phyloP scores from a whole-genome alignment of 345 rosid species.

The Nasturtium officinale region DNA sequence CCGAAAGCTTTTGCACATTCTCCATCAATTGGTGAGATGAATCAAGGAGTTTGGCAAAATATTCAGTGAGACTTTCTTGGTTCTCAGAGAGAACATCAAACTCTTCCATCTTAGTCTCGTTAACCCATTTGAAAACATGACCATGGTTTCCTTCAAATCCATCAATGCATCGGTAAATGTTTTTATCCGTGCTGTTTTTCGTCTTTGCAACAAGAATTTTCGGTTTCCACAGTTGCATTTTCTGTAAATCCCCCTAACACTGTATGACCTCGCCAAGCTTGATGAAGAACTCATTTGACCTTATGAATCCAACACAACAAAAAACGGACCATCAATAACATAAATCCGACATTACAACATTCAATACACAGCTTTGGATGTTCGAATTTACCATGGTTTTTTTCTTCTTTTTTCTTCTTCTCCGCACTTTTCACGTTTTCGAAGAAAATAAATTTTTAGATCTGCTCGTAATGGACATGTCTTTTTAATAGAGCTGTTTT shows the following conservation, averaged over 20 bases:
- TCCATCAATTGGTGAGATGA: not conserved
- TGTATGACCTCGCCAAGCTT: not conserved
- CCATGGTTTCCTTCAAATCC: not conserved
- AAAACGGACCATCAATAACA: too few relatives aligned
- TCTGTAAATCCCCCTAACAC: not conserved
- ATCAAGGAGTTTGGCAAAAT: not conserved
- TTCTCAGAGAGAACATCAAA: not conserved
- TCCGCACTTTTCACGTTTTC: too few relatives aligned
- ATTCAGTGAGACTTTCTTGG: not conserved
- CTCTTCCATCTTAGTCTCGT: not conserved
- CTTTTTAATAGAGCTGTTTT: too few relatives aligned
- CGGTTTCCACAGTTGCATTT: not conserved
- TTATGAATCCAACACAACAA: too few relatives aligned
- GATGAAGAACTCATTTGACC: not conserved
- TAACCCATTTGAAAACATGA: not conserved
- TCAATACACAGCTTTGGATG: too few relatives aligned
- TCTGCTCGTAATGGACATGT: too few relatives aligned
- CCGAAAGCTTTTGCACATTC: not conserved
- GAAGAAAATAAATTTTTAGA: too few relatives aligned
- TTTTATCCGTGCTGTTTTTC: too few relatives aligned
- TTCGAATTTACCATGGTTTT: too few relatives aligned
- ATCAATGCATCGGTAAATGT: not conserved
- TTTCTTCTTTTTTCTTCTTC: too few relatives aligned
- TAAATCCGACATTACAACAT: too few relatives aligned
- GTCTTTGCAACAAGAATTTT: not conserved